Base-by-base conservation (phyloP, 1,284 basidiomycete species). In the Trichosporon sp. region DNA sequence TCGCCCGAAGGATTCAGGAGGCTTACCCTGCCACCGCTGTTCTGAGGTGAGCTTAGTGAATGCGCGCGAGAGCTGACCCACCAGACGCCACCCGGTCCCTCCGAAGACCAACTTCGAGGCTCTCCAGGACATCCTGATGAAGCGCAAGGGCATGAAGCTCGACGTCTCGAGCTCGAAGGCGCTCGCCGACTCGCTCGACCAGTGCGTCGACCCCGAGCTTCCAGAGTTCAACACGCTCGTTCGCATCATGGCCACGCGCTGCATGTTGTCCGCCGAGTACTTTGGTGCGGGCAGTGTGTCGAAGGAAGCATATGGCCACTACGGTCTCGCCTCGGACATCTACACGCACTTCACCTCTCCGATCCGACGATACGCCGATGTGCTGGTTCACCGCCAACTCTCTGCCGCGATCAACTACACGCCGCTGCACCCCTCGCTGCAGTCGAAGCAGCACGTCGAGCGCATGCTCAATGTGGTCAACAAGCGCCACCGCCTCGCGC, bases 341-440 rank as follows among this genome's bases (percentile, higher is more conserved):
- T 99, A 99, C 80, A 99, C 96, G 0, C 96, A 99, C 79, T 99
- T 99, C 78, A 98, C 95, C 69, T 83, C 91, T 76, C 93, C 94
- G 0, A 96, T 96, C 71, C 85, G 93, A 66, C 87, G 94, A 65
- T 96, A 95, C 76, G 92, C 93, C 86, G 96, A 99, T 78, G 91
- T 99, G 3, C 85, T 99, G 23, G 95, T 88, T 0, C 96, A 99
- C 79, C 88, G 96, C 23, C 95, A 99, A 78, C 86, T 99, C 0
- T 83, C 92, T 1, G 93, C 96, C 0, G 89, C 94, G 5, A 97
- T 98, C 73, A 87, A 87, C 33, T 90, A 93, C 72, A 82, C 87
- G 0, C 85, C 93, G 0, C 85, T 99, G 0, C 94, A 96, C 74
- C 85, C 91, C 0, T 87, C 88, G 0, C 82, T 99, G 9, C 92